Percentiles rank a stretch among this genome's conserved stretches.
phyloP scores from a whole-genome alignment of 176 grass and related monocot genomes.

The Carex scoparia region DNA sequence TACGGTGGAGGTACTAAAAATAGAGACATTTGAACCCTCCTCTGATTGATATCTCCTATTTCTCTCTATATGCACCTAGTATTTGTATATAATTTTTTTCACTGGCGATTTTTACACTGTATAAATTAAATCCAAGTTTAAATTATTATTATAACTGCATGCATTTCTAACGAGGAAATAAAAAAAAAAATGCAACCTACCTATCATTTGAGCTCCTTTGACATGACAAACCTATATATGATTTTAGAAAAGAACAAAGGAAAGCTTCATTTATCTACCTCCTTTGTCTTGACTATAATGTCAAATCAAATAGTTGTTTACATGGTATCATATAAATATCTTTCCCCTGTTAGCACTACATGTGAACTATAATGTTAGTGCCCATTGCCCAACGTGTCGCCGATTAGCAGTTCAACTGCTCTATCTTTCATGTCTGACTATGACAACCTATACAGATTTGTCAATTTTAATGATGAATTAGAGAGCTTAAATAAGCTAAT shows the following conservation, averaged over 20 bases:
- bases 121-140: background rate
- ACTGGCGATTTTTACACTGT: background rate
- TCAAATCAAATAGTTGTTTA: conserved; percentile 10
- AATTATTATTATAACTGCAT: background rate
- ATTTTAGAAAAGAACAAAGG: background rate
- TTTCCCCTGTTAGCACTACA: background rate
- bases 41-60: too few species aligned
- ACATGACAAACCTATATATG: background rate
- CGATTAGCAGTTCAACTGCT: conserved; percentile 22
- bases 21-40: too few species aligned
- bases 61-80: too few species aligned
- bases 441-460: background rate
- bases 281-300: background rate
- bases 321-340: background rate
- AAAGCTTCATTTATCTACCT: conserved; percentile 8
- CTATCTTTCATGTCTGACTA: conserved; percentile 19
- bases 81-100: too few species aligned
- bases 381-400: background rate
- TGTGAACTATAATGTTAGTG: conserved; percentile 5
- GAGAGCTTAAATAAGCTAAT: background rate
- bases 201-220: background rate
- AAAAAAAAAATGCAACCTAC: background rate
- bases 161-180: background rate
- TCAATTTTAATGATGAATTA: background rate
- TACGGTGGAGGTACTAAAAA: too few species aligned